Base-by-base conservation (phyloP, 148 eudicot genomes). In the Hydrangea macrophylla region DNA sequence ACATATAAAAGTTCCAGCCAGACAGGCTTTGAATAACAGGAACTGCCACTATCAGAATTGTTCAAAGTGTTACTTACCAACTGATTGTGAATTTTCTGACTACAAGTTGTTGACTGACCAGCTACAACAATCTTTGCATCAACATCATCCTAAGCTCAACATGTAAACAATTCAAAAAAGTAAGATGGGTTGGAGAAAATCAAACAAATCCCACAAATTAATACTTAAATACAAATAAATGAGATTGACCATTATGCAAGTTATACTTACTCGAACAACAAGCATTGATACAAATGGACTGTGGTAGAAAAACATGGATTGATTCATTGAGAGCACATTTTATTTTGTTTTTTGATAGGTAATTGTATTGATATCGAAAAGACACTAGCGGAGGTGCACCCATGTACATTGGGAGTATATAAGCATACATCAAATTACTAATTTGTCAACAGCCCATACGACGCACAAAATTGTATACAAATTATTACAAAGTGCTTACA, bases 51-150 rank as follows among this genome's bases (percentile, higher is more conserved):
- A 42, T 25, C 48, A 66, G 57, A 42, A 22, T 8, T 5, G 31
- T 42, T n/a, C 56, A 39, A 75, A 17, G 51, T 56, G 65, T 44
- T 57, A 39, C 82, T 37, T 83, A 93, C 98, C 92, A 93, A 84
- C 73, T 93, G 98, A 81, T 93, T 93, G 80, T 94, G 98, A 77
- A 94, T 82, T 80, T 94, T 94, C 79, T 94, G 98, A 76, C 98
- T 94, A 72, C 98, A 94, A 54, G 97, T 94, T 68, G 96, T 90
- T 58, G 98, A 94, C 79, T 78, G 76, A 70, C 96, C 98, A 70
- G 98, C 98, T 53, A 94, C 85, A 61, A 94, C 60, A 62, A 94
- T 64, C 80, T 82, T 88, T 67, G 88, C 96, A 71, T 94, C 91
- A 59, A 94, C 75, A 25, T 78, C 79, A 81, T 94, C 98, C 98